Percentiles rank a stretch among this genome's conserved stretches.
Conservation (phyloP, 257 asterid species). For the Jaltomata sinuosa region DNA sequence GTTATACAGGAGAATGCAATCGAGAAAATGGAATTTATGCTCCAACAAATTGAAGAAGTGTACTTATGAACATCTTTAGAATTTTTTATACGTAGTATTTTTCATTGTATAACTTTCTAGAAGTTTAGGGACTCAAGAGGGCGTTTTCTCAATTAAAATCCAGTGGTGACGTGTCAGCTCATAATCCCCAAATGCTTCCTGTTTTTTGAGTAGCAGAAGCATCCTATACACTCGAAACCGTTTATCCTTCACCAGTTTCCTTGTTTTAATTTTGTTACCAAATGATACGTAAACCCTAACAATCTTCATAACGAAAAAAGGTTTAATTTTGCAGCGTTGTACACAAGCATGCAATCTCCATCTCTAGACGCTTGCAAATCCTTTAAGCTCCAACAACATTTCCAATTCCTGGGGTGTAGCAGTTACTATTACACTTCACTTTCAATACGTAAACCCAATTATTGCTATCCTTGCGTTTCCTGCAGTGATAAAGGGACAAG, state of each 20-base stretch:
- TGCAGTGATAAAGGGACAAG: slow-evolving; percentile 21
- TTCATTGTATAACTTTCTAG: too few relatives aligned
- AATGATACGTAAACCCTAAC: not conserved
- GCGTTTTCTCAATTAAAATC: not conserved
- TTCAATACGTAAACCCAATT: slow-evolving; percentile 18
- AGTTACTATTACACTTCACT: slow-evolving; percentile 2
- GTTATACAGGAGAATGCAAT: too few relatives aligned
- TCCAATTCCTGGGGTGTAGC: slow-evolving; percentile 12
- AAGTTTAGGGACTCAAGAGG: not conserved
- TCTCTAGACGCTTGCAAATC: slow-evolving; percentile 43
- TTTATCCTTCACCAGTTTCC: not conserved
- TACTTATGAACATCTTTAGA: too few relatives aligned
- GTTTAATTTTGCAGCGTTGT: not conserved
- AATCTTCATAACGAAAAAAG: not conserved
- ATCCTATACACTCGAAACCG: not conserved
- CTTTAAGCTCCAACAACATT: slow-evolving; percentile 10
- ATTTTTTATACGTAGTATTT: too few relatives aligned
- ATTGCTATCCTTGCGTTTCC: slow-evolving; percentile 29
- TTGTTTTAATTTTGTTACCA: not conserved
- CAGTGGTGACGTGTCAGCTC: not conserved
- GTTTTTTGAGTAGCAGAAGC: not conserved
- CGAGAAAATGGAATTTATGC: too few relatives aligned
- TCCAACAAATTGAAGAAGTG: too few relatives aligned
- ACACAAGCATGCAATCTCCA: slow-evolving; percentile 42
- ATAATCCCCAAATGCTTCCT: not conserved